phyloP scores from a whole-genome alignment of 2,329 filamentous ascomycete species.

The Pestalotiopsis sp. region DNA sequence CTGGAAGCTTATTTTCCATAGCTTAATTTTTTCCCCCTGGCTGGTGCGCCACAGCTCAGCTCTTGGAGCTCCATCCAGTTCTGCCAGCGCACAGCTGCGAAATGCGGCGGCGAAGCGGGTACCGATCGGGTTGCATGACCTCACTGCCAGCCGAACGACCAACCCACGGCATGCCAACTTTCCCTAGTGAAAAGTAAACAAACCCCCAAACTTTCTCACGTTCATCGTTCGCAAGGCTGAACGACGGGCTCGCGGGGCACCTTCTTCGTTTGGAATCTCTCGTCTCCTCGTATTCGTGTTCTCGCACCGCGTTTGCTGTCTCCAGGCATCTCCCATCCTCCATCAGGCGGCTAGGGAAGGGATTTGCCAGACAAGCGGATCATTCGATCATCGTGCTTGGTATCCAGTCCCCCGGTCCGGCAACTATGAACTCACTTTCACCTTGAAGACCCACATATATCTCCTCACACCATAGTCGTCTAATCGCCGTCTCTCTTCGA shows the following conservation, averaged over 20 bases:
- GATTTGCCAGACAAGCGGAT: conserved; percentile 1
- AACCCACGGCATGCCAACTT: not conserved
- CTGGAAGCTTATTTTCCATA: not conserved
- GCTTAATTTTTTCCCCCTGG: not conserved
- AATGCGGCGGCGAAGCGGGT: not conserved
- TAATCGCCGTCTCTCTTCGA: not conserved
- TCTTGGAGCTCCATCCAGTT: not conserved
- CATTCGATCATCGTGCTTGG: conserved; percentile 10
- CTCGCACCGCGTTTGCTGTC: not conserved
- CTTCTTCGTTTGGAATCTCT: not conserved
- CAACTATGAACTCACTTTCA: conserved; percentile 8
- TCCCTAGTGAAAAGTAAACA: not conserved
- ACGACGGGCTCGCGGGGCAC: not conserved
- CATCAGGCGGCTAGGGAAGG: not conserved
- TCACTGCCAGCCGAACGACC: not conserved
- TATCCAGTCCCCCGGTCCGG: conserved; percentile 3
- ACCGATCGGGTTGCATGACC: not conserved
- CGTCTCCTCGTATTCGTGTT: conserved; percentile 6
- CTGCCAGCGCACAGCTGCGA: not conserved
- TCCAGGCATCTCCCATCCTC: not conserved
- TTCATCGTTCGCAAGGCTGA: not conserved
- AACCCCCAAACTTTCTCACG: not conserved
- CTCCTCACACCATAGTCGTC: conserved; percentile 9
- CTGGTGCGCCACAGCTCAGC: not conserved
- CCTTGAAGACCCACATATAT: conserved; percentile 9